Base-by-base conservation (phyloP, 163 green algal genomes). In the Volvox carteri region DNA sequence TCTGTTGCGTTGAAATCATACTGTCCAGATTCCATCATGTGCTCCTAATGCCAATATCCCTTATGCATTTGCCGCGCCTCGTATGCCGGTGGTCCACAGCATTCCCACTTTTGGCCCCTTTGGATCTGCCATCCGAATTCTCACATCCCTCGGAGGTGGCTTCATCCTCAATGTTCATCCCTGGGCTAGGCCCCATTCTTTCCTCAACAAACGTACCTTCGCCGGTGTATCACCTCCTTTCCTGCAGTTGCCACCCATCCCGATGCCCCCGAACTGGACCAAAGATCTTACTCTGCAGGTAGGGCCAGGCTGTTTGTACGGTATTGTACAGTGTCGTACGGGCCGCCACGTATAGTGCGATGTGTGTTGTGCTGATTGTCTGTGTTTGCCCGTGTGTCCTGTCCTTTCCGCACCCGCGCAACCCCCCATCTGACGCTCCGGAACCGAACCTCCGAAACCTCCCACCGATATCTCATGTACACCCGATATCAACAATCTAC, bases 211-310 rank as follows among this genome's bases (percentile, higher is more conserved):
- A 60, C 50, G 14, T 23, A 19, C 54, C 54, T 65, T 12, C 54
- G 54, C 54, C 54, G 7, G 28, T 30, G 54, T 65, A 12, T 65
- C 28, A 65, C 28, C 7, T 42, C 62, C 62, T 21, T 41, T 28
- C 60, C n/a, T 52, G 67, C 87, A 94, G 90, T 74, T 94, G 56
- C 93, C 93, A 0, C 11, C 67, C 42, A 79, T 95, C 39, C 60
- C 58, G 9, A 80, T 94, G 79, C 93, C 93, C 14, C 93, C 93
- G 0, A 84, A 84, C 0, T 95, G 86, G 89, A 42, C 60, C 0
- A 74, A 85, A 0, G 80, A 79, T 28, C 83, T 92, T 58, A 83
- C 76, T 39, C 76, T 95, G 76, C 93, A 87, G 81, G 81, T 87
- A n/a, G n/a, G n/a, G n/a, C n/a, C n/a, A n/a, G n/a, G n/a, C n/a